Conservation (phyloP, 306 rosid genomes). For the Cucurbita pepo region DNA sequence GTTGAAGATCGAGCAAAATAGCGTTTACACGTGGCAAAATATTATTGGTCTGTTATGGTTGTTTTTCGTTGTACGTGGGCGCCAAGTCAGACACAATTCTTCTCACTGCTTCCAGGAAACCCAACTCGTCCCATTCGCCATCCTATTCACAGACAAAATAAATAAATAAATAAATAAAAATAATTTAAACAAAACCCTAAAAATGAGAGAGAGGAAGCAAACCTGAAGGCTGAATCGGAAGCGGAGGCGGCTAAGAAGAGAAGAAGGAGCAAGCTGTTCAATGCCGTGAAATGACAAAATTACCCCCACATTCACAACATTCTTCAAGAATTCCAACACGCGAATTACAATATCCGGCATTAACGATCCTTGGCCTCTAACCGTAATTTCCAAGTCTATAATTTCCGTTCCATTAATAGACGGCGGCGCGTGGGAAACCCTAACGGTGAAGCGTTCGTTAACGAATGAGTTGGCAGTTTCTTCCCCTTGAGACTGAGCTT, state of each 20-base stretch:
- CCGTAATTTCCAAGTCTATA: background rate
- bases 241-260: background rate
- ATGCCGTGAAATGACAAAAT: background rate
- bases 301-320: background rate
- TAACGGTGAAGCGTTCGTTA: background rate
- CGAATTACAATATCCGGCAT: background rate
- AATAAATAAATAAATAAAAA: background rate
- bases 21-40: no score
- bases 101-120: conserved; percentile 50
- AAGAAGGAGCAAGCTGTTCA: background rate
- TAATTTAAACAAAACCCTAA: background rate
- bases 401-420: background rate
- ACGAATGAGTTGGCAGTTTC: background rate
- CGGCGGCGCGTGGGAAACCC: background rate
- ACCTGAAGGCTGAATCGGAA: conserved; percentile 1
- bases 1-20: no score
- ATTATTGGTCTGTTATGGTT: no score
- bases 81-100: conserved; percentile 33
- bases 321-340: conserved; percentile 1
- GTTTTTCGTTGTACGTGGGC: no score
- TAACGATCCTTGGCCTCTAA: background rate
- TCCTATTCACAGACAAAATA: conserved; percentile 10
- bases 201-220: background rate
- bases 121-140: conserved; percentile 44
- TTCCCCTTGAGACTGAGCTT: background rate